phyloP scores from a whole-genome alignment of 805 yeast species.

The Clavispora fructus region DNA sequence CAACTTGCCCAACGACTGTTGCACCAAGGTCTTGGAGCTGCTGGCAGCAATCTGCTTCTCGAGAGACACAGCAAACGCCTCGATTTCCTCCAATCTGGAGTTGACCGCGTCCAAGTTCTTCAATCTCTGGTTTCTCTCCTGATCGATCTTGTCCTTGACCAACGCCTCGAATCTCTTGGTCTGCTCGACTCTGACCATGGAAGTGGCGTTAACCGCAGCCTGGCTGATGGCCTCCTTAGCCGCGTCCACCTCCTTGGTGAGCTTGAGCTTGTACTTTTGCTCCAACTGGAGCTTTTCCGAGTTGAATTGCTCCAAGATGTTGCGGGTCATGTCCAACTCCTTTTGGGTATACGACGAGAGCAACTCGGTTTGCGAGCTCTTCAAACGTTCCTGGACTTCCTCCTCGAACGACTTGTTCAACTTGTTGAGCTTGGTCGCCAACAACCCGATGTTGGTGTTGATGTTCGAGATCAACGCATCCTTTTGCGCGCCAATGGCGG shows the following conservation, averaged over 20 bases:
- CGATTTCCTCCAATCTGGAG: conserved; percentile 50
- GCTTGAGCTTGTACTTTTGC: conserved; percentile 49
- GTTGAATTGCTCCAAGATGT: conserved; percentile 57
- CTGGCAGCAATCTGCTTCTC: conserved; percentile 30
- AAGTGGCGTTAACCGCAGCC: conserved; percentile 70
- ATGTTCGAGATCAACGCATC: conserved; percentile 27
- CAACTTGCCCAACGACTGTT: conserved; percentile 28
- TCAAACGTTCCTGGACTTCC: conserved; percentile 31
- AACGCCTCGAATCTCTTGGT: conserved; percentile 60
- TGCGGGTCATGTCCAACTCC: conserved; percentile 53
- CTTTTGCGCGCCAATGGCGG: conserved; percentile 19
- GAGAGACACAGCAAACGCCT: conserved; percentile 44
- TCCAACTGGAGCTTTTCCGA: conserved; percentile 58
- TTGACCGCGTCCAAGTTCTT: conserved; percentile 60
- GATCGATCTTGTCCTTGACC: conserved; percentile 48
- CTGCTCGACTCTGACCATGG: conserved; percentile 61
- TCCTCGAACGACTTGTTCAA: conserved; percentile 32
- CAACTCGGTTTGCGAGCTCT: conserved; percentile 34
- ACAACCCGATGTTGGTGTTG: conserved; percentile 26
- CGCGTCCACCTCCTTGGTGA: conserved; percentile 61
- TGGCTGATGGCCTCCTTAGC: conserved; percentile 58
- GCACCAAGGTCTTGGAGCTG: conserved; percentile 29
- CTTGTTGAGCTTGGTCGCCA: conserved; percentile 27
- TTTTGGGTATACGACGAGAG: conserved; percentile 38
- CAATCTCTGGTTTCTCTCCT: conserved; percentile 69